Percentiles rank a stretch among this genome's conserved stretches.
Conservation (phyloP, 306 rosid genomes). For the Cyamopsis tetragonoloba region DNA sequence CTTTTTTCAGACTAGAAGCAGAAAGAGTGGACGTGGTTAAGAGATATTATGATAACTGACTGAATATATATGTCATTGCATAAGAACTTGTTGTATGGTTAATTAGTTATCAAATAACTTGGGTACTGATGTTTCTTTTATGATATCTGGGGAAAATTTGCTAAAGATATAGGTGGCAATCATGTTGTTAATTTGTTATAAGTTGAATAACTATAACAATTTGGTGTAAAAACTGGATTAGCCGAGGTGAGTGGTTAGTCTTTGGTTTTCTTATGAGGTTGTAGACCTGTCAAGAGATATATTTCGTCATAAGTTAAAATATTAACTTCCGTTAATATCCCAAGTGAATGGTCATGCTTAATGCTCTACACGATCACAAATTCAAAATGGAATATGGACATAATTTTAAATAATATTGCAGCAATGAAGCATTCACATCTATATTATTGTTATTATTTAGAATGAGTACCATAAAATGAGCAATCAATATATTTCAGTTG, state of each 20-base stretch:
- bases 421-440: not conserved
- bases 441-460: not conserved
- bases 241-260: not conserved
- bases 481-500: not conserved
- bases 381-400: slow-evolving; percentile 2
- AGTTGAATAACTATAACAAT: not conserved
- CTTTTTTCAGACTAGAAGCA: slow-evolving; percentile 4
- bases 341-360: not conserved
- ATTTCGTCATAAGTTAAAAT: not conserved
- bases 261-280: not conserved
- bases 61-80: not conserved
- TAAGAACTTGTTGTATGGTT: not conserved
- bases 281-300: not conserved
- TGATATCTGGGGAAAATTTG: not conserved
- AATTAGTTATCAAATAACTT: slow-evolving; percentile 1
- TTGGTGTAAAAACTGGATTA: slow-evolving; percentile 7
- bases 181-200: slow-evolving; percentile 8
- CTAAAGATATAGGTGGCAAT: not conserved
- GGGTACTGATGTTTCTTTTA: not conserved
- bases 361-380: not conserved
- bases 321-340: not conserved
- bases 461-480: slow-evolving; percentile 6
- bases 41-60: slow-evolving; percentile 5
- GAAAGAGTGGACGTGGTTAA: not conserved
- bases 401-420: slow-evolving; percentile 3